Evolutionary conservation across 345 rosid species (phyloP).

Genomic region (Chamaenerion angustifolium): DNA sequence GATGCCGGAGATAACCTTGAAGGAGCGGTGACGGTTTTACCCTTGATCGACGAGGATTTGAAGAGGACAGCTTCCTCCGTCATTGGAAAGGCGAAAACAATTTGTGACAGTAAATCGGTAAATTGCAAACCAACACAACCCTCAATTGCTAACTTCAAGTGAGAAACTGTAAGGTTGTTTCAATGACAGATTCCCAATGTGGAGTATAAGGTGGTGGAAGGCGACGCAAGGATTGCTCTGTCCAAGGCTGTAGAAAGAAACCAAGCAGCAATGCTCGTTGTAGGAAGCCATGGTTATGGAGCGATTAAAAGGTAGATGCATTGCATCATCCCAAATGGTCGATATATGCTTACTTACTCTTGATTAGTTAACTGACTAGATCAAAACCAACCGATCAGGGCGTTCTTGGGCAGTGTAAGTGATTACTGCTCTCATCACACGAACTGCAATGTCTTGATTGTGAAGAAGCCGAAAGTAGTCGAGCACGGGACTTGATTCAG

Average conservation of each 20-base stretch:
- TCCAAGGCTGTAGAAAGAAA: slow-evolving; percentile 70
- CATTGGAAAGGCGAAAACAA: slow-evolving; percentile 38
- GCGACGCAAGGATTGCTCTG: slow-evolving; percentile 74
- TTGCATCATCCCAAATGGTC: neutral
- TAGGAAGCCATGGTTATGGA: slow-evolving; percentile 91
- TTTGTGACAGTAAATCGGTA: slow-evolving; percentile 50
- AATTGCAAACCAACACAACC: too few relatives aligned
- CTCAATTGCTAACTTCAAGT: neutral
- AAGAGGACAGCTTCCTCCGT: slow-evolving; percentile 49
- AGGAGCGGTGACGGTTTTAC: slow-evolving; percentile 57
- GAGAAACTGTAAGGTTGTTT: neutral
- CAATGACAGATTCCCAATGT: slow-evolving; percentile 39
- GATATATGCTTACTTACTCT: too few relatives aligned
- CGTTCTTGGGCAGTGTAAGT: slow-evolving; percentile 81
- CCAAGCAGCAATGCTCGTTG: slow-evolving; percentile 60
- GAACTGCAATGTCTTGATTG: slow-evolving; percentile 78
- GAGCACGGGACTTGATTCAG: too few relatives aligned
- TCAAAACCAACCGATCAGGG: too few relatives aligned
- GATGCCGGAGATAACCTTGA: too few relatives aligned
- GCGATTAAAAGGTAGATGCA: slow-evolving; percentile 56
- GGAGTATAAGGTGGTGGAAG: slow-evolving; percentile 41
- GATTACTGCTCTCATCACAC: slow-evolving; percentile 87
- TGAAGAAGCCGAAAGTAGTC: slow-evolving; percentile 44
- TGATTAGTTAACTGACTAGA: too few relatives aligned
- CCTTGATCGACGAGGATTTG: slow-evolving; percentile 51